phyloP scores from a whole-genome alignment of 169 alveolate species.

The Neospora caninum region DNA sequence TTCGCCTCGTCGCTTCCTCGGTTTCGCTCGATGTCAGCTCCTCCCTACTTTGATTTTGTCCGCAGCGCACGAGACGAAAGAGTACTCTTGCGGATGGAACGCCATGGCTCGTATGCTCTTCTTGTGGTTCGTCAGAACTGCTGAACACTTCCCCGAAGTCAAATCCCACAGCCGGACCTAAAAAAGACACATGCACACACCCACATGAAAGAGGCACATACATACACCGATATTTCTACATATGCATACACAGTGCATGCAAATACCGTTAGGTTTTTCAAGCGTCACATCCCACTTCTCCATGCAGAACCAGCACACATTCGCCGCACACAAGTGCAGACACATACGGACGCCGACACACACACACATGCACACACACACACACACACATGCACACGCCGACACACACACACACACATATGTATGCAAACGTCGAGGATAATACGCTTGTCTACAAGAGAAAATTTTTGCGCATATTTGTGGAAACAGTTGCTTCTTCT shows the following conservation, averaged over 20 bases:
- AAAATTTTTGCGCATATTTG: no score
- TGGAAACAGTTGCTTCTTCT: no score
- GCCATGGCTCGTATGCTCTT: constrained; percentile 95
- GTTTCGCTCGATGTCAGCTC: no score
- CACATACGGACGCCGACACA: neutral
- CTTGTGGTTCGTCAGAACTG: constrained; percentile 97
- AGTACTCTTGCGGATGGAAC: constrained; percentile 95
- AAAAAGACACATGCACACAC: neutral
- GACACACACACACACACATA: no score
- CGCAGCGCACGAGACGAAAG: constrained; percentile 97
- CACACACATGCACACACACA: neutral
- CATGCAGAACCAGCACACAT: no score
- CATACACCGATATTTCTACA: neutral
- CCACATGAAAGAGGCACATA: neutral
- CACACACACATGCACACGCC: neutral
- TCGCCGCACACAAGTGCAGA: neutral
- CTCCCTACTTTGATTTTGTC: constrained; percentile 94
- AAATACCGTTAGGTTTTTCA: no score
- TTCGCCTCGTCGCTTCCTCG: no score
- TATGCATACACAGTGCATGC: neutral
- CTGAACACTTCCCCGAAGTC: constrained; percentile 93
- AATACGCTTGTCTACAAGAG: no score
- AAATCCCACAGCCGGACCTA: constrained; percentile 96
- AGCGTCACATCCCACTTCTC: neutral
- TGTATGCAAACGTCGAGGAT: no score